Conservation (phyloP, 306 rosid species). For the Gastrolobium bilobum region DNA sequence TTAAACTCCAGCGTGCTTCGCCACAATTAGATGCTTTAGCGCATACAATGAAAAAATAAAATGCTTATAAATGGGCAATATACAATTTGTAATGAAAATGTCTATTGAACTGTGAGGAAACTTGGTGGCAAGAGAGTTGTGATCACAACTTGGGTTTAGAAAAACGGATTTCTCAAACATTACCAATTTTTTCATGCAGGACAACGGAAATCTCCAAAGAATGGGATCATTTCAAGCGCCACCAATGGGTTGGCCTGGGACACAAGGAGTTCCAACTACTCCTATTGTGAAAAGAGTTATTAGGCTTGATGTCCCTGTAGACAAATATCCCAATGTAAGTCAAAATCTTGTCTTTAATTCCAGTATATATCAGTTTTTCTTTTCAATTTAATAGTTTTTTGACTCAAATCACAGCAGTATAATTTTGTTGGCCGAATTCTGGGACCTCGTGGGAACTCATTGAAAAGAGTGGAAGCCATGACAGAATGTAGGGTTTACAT, state of each 20-base stretch:
- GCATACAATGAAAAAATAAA: constrained; percentile 20
- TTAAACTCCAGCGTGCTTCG: too few relatives aligned
- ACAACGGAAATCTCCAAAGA: constrained; percentile 69
- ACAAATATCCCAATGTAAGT: constrained; percentile 90
- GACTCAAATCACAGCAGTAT: constrained; percentile 70
- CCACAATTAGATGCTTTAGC: not conserved
- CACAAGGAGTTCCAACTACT: constrained; percentile 77
- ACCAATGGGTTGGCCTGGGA: constrained; percentile 76
- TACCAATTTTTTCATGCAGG: constrained; percentile 58
- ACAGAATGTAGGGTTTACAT: constrained; percentile 94
- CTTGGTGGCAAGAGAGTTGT: constrained; percentile 39
- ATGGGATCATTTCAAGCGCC: constrained; percentile 72
- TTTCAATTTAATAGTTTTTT: constrained; percentile 45
- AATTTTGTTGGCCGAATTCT: constrained; percentile 96
- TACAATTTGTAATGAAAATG: not conserved
- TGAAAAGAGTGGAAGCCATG: constrained; percentile 95
- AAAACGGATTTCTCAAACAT: constrained; percentile 37
- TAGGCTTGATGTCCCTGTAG: constrained; percentile 90
- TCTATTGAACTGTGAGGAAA: constrained; percentile 28
- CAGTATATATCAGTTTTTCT: constrained; percentile 35
- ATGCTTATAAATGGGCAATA: constrained; percentile 6
- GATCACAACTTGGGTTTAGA: constrained; percentile 29
- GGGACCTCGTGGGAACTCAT: constrained; percentile 94
- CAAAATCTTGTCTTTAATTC: constrained; percentile 23
- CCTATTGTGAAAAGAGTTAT: constrained; percentile 83